Percentiles rank a stretch among this genome's conserved stretches.
Evolutionary conservation across 495 filamentous ascomycete species (phyloP).

Genomic region (Aspergillus heteromorphus): DNA sequence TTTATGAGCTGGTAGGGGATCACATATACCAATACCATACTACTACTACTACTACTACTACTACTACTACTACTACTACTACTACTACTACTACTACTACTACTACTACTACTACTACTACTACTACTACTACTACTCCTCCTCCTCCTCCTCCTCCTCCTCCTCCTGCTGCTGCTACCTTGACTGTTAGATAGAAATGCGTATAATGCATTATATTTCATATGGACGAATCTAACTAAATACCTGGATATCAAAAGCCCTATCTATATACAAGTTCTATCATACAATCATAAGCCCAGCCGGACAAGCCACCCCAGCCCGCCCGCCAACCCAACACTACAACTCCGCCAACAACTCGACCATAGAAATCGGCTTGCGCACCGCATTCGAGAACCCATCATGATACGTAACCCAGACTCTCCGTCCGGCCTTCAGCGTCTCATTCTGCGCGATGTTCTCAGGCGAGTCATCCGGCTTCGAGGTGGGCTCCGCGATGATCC

Average conservation of each 20-base stretch:
- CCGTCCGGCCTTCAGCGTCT: constrained; percentile 37
- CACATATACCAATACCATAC: not conserved
- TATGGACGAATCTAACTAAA: not conserved
- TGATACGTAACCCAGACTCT: constrained; percentile 92
- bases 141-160: too few species aligned
- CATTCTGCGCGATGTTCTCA: constrained; percentile 21
- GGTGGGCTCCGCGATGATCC: constrained; percentile 51
- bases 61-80: too few species aligned
- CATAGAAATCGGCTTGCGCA: constrained; percentile 84
- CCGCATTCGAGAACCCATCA: constrained; percentile 95
- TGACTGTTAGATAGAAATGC: too few species aligned
- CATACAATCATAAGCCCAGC: constrained; percentile 4
- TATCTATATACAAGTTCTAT: not conserved
- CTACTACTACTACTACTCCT: too few species aligned
- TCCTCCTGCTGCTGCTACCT: too few species aligned
- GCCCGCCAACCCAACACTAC: constrained; percentile 6
- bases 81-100: too few species aligned
- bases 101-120: too few species aligned
- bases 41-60: too few species aligned
- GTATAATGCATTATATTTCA: too few species aligned
- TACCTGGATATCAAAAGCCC: not conserved
- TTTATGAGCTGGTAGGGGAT: not conserved
- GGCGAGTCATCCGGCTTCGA: constrained; percentile 21
- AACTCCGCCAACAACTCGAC: constrained; percentile 66
- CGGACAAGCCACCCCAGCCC: not conserved